A percentile compares a stretch with the other conserved stretches of the same genome.
phyloP scores from a whole-genome alignment of 768 basidiomycete species.

The Auriculariales sp. region DNA sequence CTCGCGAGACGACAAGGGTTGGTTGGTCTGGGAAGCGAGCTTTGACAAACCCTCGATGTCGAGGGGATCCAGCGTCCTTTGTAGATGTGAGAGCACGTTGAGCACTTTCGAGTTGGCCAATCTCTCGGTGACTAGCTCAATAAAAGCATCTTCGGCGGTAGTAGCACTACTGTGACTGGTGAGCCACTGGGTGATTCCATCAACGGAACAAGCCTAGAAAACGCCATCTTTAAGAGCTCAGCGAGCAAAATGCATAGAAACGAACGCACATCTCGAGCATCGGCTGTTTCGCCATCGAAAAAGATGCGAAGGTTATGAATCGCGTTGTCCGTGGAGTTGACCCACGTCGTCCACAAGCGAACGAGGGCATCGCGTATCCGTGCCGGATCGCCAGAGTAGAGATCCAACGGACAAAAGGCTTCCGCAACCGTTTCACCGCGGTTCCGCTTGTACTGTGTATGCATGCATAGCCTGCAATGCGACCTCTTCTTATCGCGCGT shows the following conservation, averaged over 20 bases:
- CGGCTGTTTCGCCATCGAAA: conserved; percentile 42
- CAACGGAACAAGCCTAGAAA: too few relatives aligned
- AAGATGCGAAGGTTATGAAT: conserved; percentile 80
- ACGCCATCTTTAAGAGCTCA: not conserved
- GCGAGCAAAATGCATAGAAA: not conserved
- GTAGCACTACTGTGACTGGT: not conserved
- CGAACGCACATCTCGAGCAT: conserved; percentile 40
- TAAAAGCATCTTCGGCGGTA: conserved; percentile 21
- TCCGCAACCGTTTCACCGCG: conserved; percentile 21
- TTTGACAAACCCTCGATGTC: conserved; percentile 67
- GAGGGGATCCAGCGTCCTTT: conserved; percentile 63
- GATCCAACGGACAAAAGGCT: conserved; percentile 79
- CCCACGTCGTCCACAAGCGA: conserved; percentile 63
- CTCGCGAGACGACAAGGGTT: conserved; percentile 9
- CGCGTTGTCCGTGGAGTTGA: conserved; percentile 34
- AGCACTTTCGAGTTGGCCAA: conserved; percentile 41
- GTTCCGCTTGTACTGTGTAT: conserved; percentile 38
- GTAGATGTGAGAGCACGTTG: conserved; percentile 38
- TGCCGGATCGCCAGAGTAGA: conserved; percentile 57
- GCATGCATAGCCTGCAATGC: conserved; percentile 88
- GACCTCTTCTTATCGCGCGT: conserved; percentile 45
- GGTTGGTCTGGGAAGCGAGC: conserved; percentile 8
- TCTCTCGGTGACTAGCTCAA: conserved; percentile 30
- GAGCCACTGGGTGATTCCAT: too few relatives aligned
- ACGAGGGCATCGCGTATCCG: conserved; percentile 53